phyloP scores from a whole-genome alignment of 1,284 basidiomycete genomes.

The Tranzscheliella williamsii region DNA sequence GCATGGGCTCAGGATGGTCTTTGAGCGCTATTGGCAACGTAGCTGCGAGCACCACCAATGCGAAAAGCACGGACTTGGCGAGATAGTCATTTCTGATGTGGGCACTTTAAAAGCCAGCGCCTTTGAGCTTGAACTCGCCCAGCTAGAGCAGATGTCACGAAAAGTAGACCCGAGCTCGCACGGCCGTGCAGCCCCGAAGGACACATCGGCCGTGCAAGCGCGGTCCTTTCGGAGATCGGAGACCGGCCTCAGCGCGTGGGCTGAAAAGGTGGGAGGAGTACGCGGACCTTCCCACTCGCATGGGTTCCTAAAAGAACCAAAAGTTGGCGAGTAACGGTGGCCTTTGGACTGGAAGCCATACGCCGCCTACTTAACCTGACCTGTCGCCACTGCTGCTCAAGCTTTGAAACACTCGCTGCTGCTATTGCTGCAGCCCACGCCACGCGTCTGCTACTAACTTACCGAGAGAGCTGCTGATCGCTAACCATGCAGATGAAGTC shows the following conservation, averaged over 20 bases:
- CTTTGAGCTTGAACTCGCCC: conserved; percentile 44
- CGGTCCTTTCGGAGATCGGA: conserved; percentile 28
- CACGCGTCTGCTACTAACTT: no score
- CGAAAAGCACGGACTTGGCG: conserved; percentile 26
- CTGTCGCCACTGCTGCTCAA: no score
- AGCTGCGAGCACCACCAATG: no score
- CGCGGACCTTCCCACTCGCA: conserved; percentile 61
- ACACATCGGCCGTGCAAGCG: no score
- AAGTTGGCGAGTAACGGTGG: conserved; percentile 56
- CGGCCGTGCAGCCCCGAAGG: no score
- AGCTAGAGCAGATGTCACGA: conserved; percentile 40
- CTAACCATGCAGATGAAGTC: no score
- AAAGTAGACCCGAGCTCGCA: conserved; percentile 13
- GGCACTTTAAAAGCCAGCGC: conserved; percentile 41
- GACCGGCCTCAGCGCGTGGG: conserved; percentile 17
- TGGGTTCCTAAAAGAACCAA: conserved; percentile 14
- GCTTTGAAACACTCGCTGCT: no score
- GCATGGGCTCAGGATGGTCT: background rate
- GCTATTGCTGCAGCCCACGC: no score
- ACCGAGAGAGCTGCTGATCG: no score
- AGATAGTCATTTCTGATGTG: conserved; percentile 46
- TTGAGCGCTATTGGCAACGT: no score
- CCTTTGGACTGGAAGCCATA: conserved; percentile 52
- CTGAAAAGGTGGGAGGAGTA: conserved; percentile 53
- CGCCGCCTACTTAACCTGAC: background rate